These are phyloP conservation scores for Entomortierella chlamydospora DNA, from an alignment of 192 early-diverging fungal species.

Conservation along the genomic window DNA sequence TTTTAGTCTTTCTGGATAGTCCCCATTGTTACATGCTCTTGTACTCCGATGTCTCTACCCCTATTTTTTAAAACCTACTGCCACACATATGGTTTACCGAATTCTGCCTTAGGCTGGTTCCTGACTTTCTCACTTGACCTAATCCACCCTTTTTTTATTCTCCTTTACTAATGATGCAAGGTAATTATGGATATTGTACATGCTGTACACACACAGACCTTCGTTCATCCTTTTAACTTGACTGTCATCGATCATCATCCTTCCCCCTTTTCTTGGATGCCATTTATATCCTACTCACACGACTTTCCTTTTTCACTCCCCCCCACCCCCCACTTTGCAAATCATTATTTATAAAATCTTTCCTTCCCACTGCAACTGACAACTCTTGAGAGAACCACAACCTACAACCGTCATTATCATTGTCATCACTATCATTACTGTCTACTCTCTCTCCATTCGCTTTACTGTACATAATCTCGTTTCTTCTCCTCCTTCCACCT, in stretches of 20 bases:
- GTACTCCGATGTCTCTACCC: too few species aligned
- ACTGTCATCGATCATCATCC: constrained; percentile 3
- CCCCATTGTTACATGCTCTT: too few species aligned
- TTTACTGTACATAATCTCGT: too few species aligned
- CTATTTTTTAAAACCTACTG: not conserved
- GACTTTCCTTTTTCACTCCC: constrained; percentile 12
- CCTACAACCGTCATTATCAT: too few species aligned
- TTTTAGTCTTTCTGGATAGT: too few species aligned
- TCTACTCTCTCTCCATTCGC: not conserved
- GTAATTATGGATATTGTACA: not conserved
- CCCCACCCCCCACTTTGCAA: too few species aligned
- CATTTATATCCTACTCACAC: constrained; percentile 21
- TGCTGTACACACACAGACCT: too few species aligned
- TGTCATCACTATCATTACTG: not conserved
- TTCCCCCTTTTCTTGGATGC: constrained; percentile 18
- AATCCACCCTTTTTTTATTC: not conserved
- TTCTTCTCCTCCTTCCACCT: not conserved
- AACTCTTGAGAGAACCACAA: too few species aligned
- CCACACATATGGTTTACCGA: not conserved
- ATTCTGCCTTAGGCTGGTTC: not conserved
- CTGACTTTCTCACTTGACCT: constrained; percentile 3
- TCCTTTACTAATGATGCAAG: constrained; percentile 3
- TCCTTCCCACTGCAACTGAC: constrained; percentile 15
- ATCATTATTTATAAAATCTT: too few species aligned
- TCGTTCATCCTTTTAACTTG: not conserved